These are phyloP conservation scores for Fusarium secorum DNA, from an alignment of 2,329 filamentous ascomycete species.

Conservation along the genomic window DNA sequence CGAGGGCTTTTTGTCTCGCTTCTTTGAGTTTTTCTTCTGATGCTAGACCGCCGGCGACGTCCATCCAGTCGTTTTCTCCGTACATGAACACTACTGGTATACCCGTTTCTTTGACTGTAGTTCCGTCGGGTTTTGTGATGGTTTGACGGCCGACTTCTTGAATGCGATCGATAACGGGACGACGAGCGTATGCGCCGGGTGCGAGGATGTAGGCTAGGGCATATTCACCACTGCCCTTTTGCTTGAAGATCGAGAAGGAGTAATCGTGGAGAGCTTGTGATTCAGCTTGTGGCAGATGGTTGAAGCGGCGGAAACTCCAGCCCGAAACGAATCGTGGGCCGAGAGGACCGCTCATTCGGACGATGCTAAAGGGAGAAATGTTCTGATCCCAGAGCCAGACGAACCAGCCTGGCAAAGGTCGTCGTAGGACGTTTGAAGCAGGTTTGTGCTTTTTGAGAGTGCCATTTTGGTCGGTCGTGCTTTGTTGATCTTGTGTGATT, in stretches of 20 bases:
- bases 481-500: conserved; percentile 76
- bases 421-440: conserved; percentile 48
- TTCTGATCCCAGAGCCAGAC: conserved; percentile 97
- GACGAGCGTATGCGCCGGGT: conserved; percentile 89
- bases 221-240: conserved; percentile 92
- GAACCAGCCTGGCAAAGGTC: conserved; percentile 83
- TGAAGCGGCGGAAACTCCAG: conserved; percentile 93
- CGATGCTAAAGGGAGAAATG: conserved; percentile 89
- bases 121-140: conserved; percentile 46
- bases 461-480: conserved; percentile 51
- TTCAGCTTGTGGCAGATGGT: conserved; percentile 82
- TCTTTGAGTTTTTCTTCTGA: conserved; percentile 81
- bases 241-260: conserved; percentile 91
- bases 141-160: conserved; percentile 83
- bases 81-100: conserved; percentile 93
- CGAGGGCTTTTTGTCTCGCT: conserved; percentile 67
- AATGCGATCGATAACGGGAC: conserved; percentile 86
- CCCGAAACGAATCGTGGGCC: conserved; percentile 92
- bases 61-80: conserved; percentile 99
- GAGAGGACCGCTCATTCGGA: conserved; percentile 87
- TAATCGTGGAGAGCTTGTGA: conserved; percentile 89
- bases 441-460: conserved; percentile 50
- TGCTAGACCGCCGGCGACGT: conserved; percentile 83
- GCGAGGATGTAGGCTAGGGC: conserved; percentile 91
- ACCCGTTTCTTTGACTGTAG: conserved; percentile 63